A percentile compares a stretch with the other conserved stretches of the same genome.
Conservation (phyloP, 257 asterid species). For the Gynochthodes officinalis region DNA sequence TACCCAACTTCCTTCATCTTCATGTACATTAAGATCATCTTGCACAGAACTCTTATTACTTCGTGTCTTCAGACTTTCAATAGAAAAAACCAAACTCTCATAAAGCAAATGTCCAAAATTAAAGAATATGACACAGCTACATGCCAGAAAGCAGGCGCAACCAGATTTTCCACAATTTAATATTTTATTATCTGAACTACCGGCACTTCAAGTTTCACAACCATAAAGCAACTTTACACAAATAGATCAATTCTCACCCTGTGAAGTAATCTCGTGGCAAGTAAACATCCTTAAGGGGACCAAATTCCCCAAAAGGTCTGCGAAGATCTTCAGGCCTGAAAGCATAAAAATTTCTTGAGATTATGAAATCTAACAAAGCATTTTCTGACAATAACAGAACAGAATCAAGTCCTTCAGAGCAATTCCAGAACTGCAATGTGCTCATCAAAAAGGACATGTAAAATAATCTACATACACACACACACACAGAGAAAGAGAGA, state of each 20-base stretch:
- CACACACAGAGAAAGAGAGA: background rate
- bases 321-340: conserved; percentile 70
- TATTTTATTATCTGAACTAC: background rate
- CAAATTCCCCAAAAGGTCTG: conserved; percentile 62
- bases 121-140: conserved; percentile 4
- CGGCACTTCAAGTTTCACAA: background rate
- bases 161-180: background rate
- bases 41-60: conserved; percentile 46
- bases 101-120: conserved; percentile 22
- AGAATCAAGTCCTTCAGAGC: background rate
- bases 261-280: conserved; percentile 59
- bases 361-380: background rate
- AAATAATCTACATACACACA: too few species aligned
- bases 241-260: conserved; percentile 37
- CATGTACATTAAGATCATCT: conserved; percentile 55
- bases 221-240: background rate
- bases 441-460: background rate
- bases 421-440: background rate
- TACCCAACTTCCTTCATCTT: conserved; percentile 60
- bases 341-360: conserved; percentile 8
- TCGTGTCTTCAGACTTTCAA: conserved; percentile 59
- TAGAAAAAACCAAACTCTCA: conserved; percentile 25
- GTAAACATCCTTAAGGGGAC: conserved; percentile 63
- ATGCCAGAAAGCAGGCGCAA: conserved; percentile 2
- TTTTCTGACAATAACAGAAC: background rate